Conservation (phyloP, 176 grass and related monocot species). For the Raddia guianensis region DNA sequence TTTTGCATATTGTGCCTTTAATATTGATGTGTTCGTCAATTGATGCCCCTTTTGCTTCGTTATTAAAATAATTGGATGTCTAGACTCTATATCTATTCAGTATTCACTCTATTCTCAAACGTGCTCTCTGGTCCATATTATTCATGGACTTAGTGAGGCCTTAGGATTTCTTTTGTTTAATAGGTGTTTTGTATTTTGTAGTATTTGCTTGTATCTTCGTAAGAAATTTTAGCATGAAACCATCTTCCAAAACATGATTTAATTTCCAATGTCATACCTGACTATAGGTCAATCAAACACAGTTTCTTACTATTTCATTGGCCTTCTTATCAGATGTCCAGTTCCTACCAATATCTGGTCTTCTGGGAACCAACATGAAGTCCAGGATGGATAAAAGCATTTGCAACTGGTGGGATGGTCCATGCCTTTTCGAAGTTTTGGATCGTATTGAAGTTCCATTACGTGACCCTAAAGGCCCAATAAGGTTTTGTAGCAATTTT, state of each 20-base stretch:
- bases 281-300: conserved; percentile 1
- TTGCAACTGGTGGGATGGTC: conserved; percentile 84
- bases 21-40: neutral
- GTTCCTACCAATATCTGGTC: conserved; percentile 91
- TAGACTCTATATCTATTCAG: neutral
- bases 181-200: neutral
- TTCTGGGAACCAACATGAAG: conserved; percentile 87
- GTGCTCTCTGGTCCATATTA: neutral
- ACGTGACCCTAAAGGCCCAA: conserved; percentile 85
- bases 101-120: neutral
- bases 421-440: conserved; percentile 90
- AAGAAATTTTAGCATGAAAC: neutral
- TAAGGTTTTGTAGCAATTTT: conserved; percentile 57
- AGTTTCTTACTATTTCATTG: conserved; percentile 39
- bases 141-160: neutral
- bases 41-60: conserved; percentile 9
- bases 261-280: neutral
- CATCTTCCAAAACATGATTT: neutral
- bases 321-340: conserved; percentile 72
- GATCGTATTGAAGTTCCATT: conserved; percentile 87
- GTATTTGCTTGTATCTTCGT: neutral
- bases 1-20: neutral
- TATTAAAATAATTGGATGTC: neutral
- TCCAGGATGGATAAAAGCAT: conserved; percentile 77
- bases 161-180: neutral